Percentiles rank a stretch among this genome's conserved stretches.
Evolutionary conservation across 176 grass and related monocot species (phyloP).

Genomic region (Musa acuminata): DNA sequence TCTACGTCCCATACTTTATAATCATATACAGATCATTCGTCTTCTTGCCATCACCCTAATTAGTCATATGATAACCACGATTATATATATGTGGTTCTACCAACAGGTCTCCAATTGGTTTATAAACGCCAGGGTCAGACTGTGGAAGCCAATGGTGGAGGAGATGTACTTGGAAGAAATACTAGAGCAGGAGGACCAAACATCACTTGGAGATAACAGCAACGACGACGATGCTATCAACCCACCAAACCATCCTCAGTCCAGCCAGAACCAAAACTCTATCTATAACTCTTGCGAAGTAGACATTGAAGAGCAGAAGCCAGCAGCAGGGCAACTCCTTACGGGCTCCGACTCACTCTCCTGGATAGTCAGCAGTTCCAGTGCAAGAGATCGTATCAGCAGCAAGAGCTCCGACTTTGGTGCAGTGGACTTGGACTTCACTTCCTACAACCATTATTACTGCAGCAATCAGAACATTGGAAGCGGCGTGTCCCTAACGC

Average conservation of each 20-base stretch:
- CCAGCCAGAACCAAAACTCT: neutral
- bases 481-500: slow-evolving; percentile 1
- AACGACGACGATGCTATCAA: neutral
- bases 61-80: neutral
- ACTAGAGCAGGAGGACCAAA: neutral
- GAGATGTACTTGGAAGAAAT: slow-evolving; percentile 15
- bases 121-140: neutral
- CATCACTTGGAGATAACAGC: neutral
- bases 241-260: too few species aligned
- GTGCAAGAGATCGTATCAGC: neutral
- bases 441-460: neutral
- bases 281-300: neutral
- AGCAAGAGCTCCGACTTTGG: neutral
- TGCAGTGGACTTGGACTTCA: neutral
- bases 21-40: too few species aligned
- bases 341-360: slow-evolving; percentile 8
- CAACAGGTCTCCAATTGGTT: slow-evolving; percentile 20
- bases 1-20: too few species aligned
- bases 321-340: neutral
- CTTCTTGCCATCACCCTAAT: too few species aligned
- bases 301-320: slow-evolving; percentile 5
- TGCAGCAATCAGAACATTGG: neutral
- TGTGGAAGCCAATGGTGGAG: slow-evolving; percentile 23
- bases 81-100: neutral
- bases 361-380: neutral